These are phyloP conservation scores for Russula ochroleuca DNA, from an alignment of 768 basidiomycete genomes.

Conservation along the genomic window DNA sequence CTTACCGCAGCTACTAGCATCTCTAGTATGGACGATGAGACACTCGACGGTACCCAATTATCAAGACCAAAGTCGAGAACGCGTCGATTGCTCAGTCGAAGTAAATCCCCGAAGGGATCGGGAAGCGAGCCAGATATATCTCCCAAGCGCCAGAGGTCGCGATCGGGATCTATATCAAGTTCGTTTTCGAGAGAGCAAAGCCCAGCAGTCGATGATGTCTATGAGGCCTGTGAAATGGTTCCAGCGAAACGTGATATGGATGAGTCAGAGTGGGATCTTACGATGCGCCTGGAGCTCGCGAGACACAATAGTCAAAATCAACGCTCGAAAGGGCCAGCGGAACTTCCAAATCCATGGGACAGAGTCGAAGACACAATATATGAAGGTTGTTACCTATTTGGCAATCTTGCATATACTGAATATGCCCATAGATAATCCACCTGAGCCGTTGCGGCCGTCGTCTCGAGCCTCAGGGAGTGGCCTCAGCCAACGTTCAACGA, in stretches of 20 bases:
- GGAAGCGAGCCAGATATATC: conserved; percentile 33
- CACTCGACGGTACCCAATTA: conserved; percentile 42
- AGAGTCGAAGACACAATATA: conserved; percentile 64
- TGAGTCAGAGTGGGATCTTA: conserved; percentile 71
- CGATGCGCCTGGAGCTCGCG: conserved; percentile 75
- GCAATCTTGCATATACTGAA: conserved; percentile 10
- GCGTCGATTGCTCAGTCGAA: conserved; percentile 43
- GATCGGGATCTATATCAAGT: conserved; percentile 34
- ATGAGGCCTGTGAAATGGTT: conserved; percentile 35
- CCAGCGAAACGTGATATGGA: conserved; percentile 45
- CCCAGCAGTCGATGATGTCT: conserved; percentile 43
- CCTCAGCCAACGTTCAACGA: conserved; percentile 42
- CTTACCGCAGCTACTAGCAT: conserved; percentile 59
- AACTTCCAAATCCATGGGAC: conserved; percentile 44
- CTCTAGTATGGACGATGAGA: conserved; percentile 59
- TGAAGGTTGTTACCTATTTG: conserved; percentile 50
- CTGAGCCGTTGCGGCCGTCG: conserved; percentile 48
- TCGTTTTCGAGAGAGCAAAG: conserved; percentile 45
- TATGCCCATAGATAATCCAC: conserved; percentile 51
- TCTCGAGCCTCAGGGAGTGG: conserved; percentile 50
- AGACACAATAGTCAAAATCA: conserved; percentile 81
- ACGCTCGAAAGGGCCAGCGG: conserved; percentile 43
- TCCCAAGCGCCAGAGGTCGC: conserved; percentile 22
- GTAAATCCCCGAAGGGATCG: conserved; percentile 42
- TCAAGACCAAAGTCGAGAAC: conserved; percentile 38